Evolutionary conservation across 2,329 filamentous ascomycete genomes (phyloP).

Genomic region (Penicillium sp.): DNA sequence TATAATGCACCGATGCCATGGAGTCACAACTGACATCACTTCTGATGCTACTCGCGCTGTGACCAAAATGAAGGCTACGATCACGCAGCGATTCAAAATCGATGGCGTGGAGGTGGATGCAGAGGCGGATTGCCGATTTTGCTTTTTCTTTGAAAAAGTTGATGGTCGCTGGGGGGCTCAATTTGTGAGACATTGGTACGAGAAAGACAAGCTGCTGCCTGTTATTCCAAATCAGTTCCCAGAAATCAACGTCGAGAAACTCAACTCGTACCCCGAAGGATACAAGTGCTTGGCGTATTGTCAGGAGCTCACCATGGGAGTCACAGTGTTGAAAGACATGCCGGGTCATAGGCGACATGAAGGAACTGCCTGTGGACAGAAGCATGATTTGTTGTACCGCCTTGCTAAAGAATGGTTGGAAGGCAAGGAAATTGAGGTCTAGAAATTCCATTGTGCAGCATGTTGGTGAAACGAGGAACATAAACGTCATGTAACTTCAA

Average conservation of each 20-base stretch:
- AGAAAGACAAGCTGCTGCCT: slow-evolving; percentile 54
- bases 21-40: slow-evolving; percentile 47
- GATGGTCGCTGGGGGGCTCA: slow-evolving; percentile 46
- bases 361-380: slow-evolving; percentile 38
- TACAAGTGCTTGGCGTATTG: slow-evolving; percentile 48
- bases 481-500: too few relatives aligned
- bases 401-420: slow-evolving; percentile 49
- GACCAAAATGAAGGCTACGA: slow-evolving; percentile 54
- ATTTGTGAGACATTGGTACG: slow-evolving; percentile 53
- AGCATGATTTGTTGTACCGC: slow-evolving; percentile 50
- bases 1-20: slow-evolving; percentile 58
- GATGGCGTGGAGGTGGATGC: slow-evolving; percentile 48
- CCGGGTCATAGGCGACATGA: slow-evolving; percentile 46
- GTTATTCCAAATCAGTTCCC: slow-evolving; percentile 49
- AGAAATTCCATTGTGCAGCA: neutral
- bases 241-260: slow-evolving; percentile 41
- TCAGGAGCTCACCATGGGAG: slow-evolving; percentile 50
- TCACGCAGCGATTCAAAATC: slow-evolving; percentile 51
- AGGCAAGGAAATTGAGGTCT: slow-evolving; percentile 35
- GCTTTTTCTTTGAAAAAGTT: slow-evolving; percentile 48
- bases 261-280: slow-evolving; percentile 45
- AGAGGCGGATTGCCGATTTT: slow-evolving; percentile 51
- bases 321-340: slow-evolving; percentile 47
- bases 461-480: neutral
- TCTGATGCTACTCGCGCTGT: slow-evolving; percentile 43